Evolutionary conservation across 1,139 yeast species (phyloP), one percentile per base, ranked within the genome.

Genomic region (Suhomyces chickasaworum): DNA sequence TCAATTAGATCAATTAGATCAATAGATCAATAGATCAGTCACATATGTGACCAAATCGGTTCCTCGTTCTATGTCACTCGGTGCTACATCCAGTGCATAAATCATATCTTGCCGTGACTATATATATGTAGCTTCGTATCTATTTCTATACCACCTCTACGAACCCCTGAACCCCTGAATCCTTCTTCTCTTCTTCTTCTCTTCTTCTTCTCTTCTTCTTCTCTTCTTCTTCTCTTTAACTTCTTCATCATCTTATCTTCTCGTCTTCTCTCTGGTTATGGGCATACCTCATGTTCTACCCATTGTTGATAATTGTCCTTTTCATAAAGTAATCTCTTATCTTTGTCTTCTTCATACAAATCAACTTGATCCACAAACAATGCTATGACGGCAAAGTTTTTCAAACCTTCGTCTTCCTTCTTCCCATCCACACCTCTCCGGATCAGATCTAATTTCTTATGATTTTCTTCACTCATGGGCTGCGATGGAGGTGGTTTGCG

Each of bases 341-440:
- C 86, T 66, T 68, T 73, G 45, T 76, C 81, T 53, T 84, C 69
- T 53, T 83, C 85, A 48, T 83, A 77, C 56, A 77, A 77, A 63
- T 89, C 96, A n/a, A 86, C 95, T 45, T 75, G 70, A 46, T 88
- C 86, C 33, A 84, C 78, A 58, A 87, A 82, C 71, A 89, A 65
- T 30, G 86, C 84, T 27, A 86, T 78, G 21, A 87, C 81, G 1
- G 83, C 81, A 62, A 86, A 88, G 62, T 87, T 83, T 58, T 80
- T 83, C 48, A 78, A 71, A 1, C 95, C 96, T 30, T 78, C 77
- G 23, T 66, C 83, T 42, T 82, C 89, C 58, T 83, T 79, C 42
- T 83, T 77, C 7, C 96, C 96, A 64, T 89, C 96, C 12, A 88
- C 96, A 5, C 96, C 95, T 53, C 96, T 75, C 42, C 80, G 74